phyloP scores from a whole-genome alignment of 73 alveolate species.

The Paramecium caudatum region DNA sequence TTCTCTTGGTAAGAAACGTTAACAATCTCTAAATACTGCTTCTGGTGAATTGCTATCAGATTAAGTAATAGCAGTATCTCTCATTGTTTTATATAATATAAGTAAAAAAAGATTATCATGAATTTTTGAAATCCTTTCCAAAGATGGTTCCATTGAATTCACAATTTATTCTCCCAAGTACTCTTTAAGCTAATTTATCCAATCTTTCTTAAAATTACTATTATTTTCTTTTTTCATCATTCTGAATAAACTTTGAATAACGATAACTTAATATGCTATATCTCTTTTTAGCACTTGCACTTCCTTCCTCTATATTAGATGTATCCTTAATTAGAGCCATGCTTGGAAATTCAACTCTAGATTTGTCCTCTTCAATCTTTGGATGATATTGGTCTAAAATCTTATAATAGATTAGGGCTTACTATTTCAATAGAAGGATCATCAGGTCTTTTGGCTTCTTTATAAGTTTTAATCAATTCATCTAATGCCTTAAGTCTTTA shows the following conservation, averaged over 20 bases:
- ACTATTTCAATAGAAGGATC: conserved; percentile 46
- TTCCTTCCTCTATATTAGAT: not conserved
- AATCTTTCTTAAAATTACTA: conserved; percentile 9
- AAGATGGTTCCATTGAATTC: conserved; percentile 32
- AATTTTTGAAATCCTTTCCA: not conserved
- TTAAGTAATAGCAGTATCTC: not conserved
- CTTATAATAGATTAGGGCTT: not conserved
- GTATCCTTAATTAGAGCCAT: no score
- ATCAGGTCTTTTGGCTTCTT: conserved; percentile 21
- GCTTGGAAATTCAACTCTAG: no score
- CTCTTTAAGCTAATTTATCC: conserved; percentile 10
- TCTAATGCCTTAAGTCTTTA: conserved; percentile 17
- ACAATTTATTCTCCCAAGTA: conserved; percentile 30
- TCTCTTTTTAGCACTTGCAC: conserved; percentile 31
- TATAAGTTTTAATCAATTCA: conserved; percentile 26
- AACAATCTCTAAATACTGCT: not conserved
- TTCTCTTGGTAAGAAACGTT: not conserved
- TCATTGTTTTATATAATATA: not conserved
- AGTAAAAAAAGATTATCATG: not conserved
- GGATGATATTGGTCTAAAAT: conserved; percentile 21
- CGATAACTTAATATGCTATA: not conserved
- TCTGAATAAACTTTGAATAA: not conserved
- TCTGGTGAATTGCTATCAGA: not conserved
- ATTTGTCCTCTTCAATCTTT: not conserved
- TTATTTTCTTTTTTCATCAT: conserved; percentile 17